phyloP scores from a whole-genome alignment of 148 eudicot species.

The Fagopyrum homotropicum region DNA sequence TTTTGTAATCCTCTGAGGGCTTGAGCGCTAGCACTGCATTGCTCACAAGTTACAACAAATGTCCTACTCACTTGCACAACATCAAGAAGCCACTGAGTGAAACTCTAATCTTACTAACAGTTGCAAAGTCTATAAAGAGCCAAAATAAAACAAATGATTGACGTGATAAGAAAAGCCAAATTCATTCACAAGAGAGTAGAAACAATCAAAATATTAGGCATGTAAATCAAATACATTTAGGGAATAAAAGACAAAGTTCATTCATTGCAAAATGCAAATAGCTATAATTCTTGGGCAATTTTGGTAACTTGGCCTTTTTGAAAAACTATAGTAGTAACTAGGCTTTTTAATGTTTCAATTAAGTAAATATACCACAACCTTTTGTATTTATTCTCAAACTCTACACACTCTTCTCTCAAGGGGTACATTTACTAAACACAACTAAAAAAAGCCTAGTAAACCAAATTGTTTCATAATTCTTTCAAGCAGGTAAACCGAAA shows the following conservation, averaged over 20 bases:
- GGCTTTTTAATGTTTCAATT: no score
- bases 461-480: no score
- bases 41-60: background rate
- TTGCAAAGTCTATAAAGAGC: background rate
- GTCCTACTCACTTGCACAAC: background rate
- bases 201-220: background rate
- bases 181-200: background rate
- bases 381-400: no score
- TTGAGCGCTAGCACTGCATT: background rate
- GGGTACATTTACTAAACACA: no score
- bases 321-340: no score
- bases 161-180: background rate
- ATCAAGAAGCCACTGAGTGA: background rate
- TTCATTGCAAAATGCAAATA: background rate
- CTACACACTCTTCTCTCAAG: no score
- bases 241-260: background rate
- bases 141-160: background rate
- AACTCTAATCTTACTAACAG: background rate
- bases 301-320: no score
- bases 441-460: no score
- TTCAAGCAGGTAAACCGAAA: background rate
- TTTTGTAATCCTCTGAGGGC: background rate
- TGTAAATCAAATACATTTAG: background rate
- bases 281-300: background rate
- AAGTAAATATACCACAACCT: no score